Base-by-base conservation (phyloP, 352 stramenopile genomes). In the Phytopythium aichiense region DNA sequence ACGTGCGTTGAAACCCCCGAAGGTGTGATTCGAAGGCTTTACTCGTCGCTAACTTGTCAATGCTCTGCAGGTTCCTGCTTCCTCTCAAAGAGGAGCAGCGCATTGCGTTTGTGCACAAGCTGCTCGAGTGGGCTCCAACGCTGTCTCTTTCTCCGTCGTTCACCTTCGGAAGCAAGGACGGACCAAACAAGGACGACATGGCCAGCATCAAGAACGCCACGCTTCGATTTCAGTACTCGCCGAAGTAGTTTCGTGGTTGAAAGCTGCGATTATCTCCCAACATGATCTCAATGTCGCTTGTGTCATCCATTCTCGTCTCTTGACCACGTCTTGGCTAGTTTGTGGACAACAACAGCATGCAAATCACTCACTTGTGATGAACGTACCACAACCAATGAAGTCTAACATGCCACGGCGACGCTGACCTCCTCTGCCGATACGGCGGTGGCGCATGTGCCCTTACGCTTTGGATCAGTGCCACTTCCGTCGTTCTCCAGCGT, bases 81-180 rank as follows among this genome's bases (percentile, higher is more conserved):
- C 81, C 85, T 7, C 60, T 94, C 5, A 84, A 79, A 28, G 79
- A 88, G 58, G 73, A 90, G 9, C 83, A 94, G 63, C 73, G 81
- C 23, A 64, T 78, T 12, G 56, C 80, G 38, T 94, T 91, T 54
- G 74, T 91, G 50, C 61, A 69, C 20, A 94, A 91, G 49, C 43
- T 94, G 11, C 43, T 87, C 13, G 79, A 91, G 45, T 89, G 88
- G 76, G 63, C 79, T 1, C 23, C 65, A 0, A 7, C 63, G 0
- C 69, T 80, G 22, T 61, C 55, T 0, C 65, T 92, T 6, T 51
- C 74, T n/a, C 68, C 76, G 12, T 51, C 42, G 11, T 84, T 84
- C 55, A 56, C 51, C 8, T 80, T 79, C 25, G 22, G 64, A 1
- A 64, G 64, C 42, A 72, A 67, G 28, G 63, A 62, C 0, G 48